Base-by-base conservation (phyloP, 768 basidiomycete genomes). In the Rhodocollybia butyracea region DNA sequence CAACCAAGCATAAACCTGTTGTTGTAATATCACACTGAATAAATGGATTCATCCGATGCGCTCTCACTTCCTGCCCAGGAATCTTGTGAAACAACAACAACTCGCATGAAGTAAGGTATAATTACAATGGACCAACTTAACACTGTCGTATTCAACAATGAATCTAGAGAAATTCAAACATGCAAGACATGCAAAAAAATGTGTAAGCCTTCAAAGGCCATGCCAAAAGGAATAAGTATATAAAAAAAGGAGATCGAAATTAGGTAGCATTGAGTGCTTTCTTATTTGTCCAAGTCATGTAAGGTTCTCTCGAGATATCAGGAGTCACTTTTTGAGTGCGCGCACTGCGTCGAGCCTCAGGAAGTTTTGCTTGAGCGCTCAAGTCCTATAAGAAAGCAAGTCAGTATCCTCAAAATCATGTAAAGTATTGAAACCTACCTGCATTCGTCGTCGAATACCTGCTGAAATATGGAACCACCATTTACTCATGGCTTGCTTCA, bases 211-310 rank as follows among this genome's bases (percentile, higher is more conserved):
- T 45, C 26, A 13, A n/a, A 42, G 41, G 26, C 34, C 85, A 40
- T 10, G n/a, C 11, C 12, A 45, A 27, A 27, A 45, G 26, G 84
- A 56, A 87, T 86, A 34, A 85, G 27, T 41, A 24, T 12, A 41
- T 27, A 42, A 54, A 17, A 52, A 32, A 42, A 52, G 30, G 42
- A 46, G 46, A 56, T n/a, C n/a, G 36, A 54, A 27, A 30, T 56
- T 46, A 78, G 46, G 76, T 71, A 51, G 73, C 64, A 63, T 74
- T 75, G 41, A 78, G 74, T 43, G 89, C 89, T 66, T 85, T 80
- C 61, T 88, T 87, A 66, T 94, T 94, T 57, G 84, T 83, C 91
- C 92, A 94, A 70, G 78, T 73, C 90, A 94, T 91, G 66, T 94
- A 94, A 22, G 90, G 86, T 65, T 92, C 89, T 63, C 89, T 82